phyloP scores from a whole-genome alignment of 192 early-diverging fungal species.

The Radiomyces spectabilis region DNA sequence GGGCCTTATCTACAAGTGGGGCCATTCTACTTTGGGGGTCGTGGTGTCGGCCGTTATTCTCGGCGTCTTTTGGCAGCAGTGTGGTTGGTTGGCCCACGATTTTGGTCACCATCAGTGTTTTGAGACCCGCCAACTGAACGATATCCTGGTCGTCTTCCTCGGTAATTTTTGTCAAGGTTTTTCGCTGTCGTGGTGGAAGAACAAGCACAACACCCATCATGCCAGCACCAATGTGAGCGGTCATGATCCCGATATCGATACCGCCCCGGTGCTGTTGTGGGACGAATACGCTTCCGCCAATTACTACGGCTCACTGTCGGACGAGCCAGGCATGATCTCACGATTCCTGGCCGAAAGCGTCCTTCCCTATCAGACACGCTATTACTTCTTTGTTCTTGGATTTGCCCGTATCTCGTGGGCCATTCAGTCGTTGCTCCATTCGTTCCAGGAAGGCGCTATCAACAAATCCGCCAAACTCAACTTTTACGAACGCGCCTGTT shows the following conservation, averaged over 20 bases:
- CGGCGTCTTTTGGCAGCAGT: slow-evolving; percentile 79
- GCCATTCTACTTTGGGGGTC: slow-evolving; percentile 47
- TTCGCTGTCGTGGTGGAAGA: slow-evolving; percentile 80
- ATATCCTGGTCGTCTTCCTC: slow-evolving; percentile 57
- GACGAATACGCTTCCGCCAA: slow-evolving; percentile 50
- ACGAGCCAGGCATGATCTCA: slow-evolving; percentile 39
- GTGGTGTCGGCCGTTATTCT: slow-evolving; percentile 45
- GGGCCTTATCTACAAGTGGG: slow-evolving; percentile 40
- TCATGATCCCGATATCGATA: slow-evolving; percentile 81
- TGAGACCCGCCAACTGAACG: slow-evolving; percentile 53
- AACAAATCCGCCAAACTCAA: slow-evolving; percentile 32
- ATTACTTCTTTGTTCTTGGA: slow-evolving; percentile 61
- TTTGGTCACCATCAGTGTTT: slow-evolving; percentile 80
- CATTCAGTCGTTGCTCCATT: slow-evolving; percentile 49
- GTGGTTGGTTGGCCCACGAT: slow-evolving; percentile 79
- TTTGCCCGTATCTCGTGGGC: slow-evolving; percentile 70
- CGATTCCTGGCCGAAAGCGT: slow-evolving; percentile 51
- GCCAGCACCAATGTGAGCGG: slow-evolving; percentile 70
- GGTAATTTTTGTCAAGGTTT: slow-evolving; percentile 74
- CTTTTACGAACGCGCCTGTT: slow-evolving; percentile 38
- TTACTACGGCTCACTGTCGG: slow-evolving; percentile 35
- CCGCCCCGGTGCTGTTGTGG: slow-evolving; percentile 76
- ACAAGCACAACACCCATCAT: slow-evolving; percentile 88
- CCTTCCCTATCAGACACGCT: slow-evolving; percentile 36
- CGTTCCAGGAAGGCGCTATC: slow-evolving; percentile 31